Percentiles rank a stretch among this genome's conserved stretches.
Evolutionary conservation across 2,329 filamentous ascomycete genomes (phyloP).

Genomic region (Lasiodiplodia citricola): DNA sequence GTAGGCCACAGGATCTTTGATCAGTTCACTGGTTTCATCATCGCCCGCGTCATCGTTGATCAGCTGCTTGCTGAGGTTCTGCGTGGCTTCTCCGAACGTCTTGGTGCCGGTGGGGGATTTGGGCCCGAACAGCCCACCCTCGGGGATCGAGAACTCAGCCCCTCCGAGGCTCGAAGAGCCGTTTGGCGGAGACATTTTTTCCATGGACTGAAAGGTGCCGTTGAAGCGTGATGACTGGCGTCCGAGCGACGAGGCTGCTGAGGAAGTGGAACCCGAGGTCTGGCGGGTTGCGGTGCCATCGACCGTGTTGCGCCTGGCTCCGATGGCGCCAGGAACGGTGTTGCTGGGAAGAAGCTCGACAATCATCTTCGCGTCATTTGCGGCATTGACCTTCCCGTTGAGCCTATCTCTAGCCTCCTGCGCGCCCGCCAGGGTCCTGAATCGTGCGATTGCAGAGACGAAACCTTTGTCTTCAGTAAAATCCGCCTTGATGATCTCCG

Average conservation of each 20-base stretch:
- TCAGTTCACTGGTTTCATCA: constrained; percentile 73
- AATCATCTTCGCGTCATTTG: constrained; percentile 64
- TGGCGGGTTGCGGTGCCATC: constrained; percentile 54
- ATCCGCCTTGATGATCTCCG: constrained; percentile 60
- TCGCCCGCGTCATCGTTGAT: constrained; percentile 73
- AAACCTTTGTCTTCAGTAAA: constrained; percentile 62
- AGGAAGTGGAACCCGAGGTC: constrained; percentile 53
- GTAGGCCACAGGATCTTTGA: constrained; percentile 73
- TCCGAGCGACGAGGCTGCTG: constrained; percentile 48
- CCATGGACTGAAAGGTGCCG: constrained; percentile 65
- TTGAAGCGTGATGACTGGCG: constrained; percentile 67
- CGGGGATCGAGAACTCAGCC: constrained; percentile 65
- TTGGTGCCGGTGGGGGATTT: constrained; percentile 73
- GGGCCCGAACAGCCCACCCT: constrained; percentile 69
- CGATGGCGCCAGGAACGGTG: constrained; percentile 39
- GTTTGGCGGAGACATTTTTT: constrained; percentile 66
- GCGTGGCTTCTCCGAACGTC: constrained; percentile 63
- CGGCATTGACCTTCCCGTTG: constrained; percentile 66
- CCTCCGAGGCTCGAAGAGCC: constrained; percentile 58
- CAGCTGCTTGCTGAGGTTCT: constrained; percentile 66
- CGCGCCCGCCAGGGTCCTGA: constrained; percentile 62
- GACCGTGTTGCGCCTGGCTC: constrained; percentile 60
- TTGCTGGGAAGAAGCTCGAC: constrained; percentile 55
- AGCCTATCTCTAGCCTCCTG: constrained; percentile 64
- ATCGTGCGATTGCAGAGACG: constrained; percentile 63